A percentile compares a stretch with the other conserved stretches of the same genome.
Conservation (phyloP, 225 moss, liverwort and hornwort genomes). For the Bryoerythrophyllum caledonicum region DNA sequence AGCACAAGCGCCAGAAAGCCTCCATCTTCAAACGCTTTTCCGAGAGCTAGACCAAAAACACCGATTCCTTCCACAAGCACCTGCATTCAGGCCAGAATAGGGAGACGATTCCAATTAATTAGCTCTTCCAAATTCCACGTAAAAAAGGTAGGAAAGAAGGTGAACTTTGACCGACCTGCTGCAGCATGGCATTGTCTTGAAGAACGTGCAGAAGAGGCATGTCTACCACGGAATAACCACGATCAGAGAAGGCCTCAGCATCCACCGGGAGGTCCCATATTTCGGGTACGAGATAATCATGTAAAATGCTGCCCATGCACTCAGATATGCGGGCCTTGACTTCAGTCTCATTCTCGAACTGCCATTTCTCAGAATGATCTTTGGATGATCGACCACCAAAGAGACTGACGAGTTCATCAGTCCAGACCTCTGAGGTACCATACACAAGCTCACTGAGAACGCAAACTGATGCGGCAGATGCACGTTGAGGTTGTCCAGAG, state of each 20-base stretch:
- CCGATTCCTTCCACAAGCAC: constrained; percentile 93
- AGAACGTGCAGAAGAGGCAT: constrained; percentile 52
- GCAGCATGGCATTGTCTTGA: constrained; percentile 83
- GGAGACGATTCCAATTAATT: neutral
- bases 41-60: constrained; percentile 74
- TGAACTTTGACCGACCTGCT: constrained; percentile 59
- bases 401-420: constrained; percentile 44
- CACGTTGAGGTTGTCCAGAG: constrained; percentile 63
- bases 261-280: constrained; percentile 84
- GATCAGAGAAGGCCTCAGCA: constrained; percentile 32
- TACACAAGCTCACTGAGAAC: constrained; percentile 80
- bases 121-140: neutral
- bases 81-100: constrained; percentile 36
- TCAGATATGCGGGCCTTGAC: constrained; percentile 50
- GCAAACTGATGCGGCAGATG: constrained; percentile 80
- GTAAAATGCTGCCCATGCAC: constrained; percentile 72
- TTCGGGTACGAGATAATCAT: constrained; percentile 76
- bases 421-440: constrained; percentile 85
- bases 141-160: neutral
- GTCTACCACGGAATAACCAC: constrained; percentile 30
- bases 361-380: constrained; percentile 51
- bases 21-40: constrained; percentile 67
- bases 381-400: constrained; percentile 47
- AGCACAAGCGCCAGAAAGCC: constrained; percentile 82
- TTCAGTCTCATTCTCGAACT: constrained; percentile 35